Base-by-base conservation (phyloP, 2,329 filamentous ascomycete genomes). In the Endocalyx cinctus region DNA sequence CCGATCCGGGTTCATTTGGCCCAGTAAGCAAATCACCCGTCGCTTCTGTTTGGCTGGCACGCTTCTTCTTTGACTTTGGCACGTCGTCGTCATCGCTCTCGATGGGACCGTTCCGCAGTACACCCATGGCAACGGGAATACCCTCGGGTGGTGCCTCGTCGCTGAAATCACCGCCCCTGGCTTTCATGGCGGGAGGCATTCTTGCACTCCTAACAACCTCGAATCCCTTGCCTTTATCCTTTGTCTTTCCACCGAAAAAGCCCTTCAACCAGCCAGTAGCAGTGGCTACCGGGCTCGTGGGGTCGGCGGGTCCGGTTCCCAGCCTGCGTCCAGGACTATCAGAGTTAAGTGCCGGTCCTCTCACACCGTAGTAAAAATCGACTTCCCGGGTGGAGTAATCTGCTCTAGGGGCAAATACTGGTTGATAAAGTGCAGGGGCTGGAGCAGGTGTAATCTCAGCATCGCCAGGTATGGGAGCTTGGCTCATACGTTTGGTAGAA, bases 301-400 rank as follows among this genome's bases (percentile, higher is more conserved):
- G 92, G 64, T 98, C 90, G 7, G 89, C 88, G 3, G 92, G 92
- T 0, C 92, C 92, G 5, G 92, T 98, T 51, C 92, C 90, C 31
- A 96, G 69, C 55, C 86, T 90, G 31, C 92, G 76, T 14, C 85
- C 87, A 0, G 84, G 84, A 4, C 79, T 79, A 39, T 87, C 85
- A 2, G 87, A 84, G 47, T 83, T 89, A 10, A 97, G 66, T 1
- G 90, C 87, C 14, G 88, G 87, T 0, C 92, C 92, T 20, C 92
- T 79, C 13, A 94, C 84, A 8, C 88, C 85, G 51, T 98, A 97
- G 62, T 97, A 97, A 51, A 95, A 95, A 58, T 98, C 92, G 1
- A 94, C 87, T 59, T 98, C 92, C 35, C 92, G 82, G 1, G 90
- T 92, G 2, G 89, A 83, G 54, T 97, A 97, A 54, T 98, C 90